Percentiles rank a stretch among this genome's conserved stretches.
phyloP scores from a whole-genome alignment of 2,329 filamentous ascomycete species.

The Amylocarpus encephaloides region DNA sequence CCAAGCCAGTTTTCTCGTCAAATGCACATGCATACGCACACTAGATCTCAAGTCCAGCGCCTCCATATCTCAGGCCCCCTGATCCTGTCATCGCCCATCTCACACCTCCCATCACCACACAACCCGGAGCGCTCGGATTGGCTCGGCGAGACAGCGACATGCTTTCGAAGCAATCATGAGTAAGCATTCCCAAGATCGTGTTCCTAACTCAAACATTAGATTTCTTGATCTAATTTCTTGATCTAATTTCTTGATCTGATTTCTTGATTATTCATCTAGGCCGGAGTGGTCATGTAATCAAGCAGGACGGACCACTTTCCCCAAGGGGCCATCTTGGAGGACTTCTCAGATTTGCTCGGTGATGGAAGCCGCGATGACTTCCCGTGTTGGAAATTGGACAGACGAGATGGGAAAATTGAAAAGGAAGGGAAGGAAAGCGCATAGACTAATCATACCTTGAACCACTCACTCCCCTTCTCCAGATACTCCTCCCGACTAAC shows the following conservation, averaged over 20 bases:
- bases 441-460: slow-evolving; percentile 59
- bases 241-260: not conserved
- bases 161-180: not conserved
- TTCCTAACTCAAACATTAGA: slow-evolving; percentile 39
- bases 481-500: slow-evolving; percentile 77
- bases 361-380: too few relatives aligned
- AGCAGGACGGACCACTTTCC: not conserved
- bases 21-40: too few relatives aligned
- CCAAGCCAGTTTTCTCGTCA: too few relatives aligned
- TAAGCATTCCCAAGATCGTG: slow-evolving; percentile 61
- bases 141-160: too few relatives aligned
- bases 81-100: too few relatives aligned
- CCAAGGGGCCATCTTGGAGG: too few relatives aligned
- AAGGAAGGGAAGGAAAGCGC: not conserved
- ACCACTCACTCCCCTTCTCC: slow-evolving; percentile 90
- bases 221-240: not conserved
- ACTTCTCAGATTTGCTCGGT: too few relatives aligned
- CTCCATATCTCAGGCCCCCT: too few relatives aligned
- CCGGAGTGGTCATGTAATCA: not conserved
- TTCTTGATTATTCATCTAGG: not conserved
- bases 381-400: not conserved
- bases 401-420: not conserved
- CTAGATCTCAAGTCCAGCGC: too few relatives aligned
- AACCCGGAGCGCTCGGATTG: too few relatives aligned
- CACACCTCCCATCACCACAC: too few relatives aligned